Conservation (phyloP, 352 stramenopile species). For the Peronospora destructor region DNA sequence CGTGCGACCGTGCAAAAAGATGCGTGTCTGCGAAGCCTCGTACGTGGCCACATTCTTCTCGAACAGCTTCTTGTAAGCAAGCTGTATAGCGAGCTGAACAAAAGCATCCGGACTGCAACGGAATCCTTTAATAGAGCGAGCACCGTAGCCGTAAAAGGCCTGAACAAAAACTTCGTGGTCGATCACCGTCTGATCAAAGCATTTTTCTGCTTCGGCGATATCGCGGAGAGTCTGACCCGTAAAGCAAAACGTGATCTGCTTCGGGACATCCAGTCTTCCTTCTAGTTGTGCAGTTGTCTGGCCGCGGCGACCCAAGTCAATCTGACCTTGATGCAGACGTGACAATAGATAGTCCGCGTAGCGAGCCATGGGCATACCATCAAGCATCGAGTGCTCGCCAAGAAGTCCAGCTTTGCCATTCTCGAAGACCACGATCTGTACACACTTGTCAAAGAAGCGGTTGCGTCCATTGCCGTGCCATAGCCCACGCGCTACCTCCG, state of each 20-base stretch:
- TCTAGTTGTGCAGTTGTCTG: slow-evolving; percentile 38
- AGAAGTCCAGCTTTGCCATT: slow-evolving; percentile 93
- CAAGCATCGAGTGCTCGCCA: slow-evolving; percentile 91
- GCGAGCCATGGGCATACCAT: slow-evolving; percentile 77
- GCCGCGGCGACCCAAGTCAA: slow-evolving; percentile 36
- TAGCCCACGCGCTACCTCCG: slow-evolving; percentile 52
- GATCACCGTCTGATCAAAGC: slow-evolving; percentile 62
- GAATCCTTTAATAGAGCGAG: slow-evolving; percentile 84
- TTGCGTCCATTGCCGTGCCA: slow-evolving; percentile 88
- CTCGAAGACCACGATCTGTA: slow-evolving; percentile 92
- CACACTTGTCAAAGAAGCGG: slow-evolving; percentile 96
- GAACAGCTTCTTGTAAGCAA: slow-evolving; percentile 84
- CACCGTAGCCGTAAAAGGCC: slow-evolving; percentile 87
- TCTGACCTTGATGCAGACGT: slow-evolving; percentile 43
- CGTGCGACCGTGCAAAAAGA: slow-evolving; percentile 93
- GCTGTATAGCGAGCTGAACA: slow-evolving; percentile 93
- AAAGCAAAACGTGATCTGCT: slow-evolving; percentile 50
- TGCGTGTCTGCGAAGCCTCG: slow-evolving; percentile 90
- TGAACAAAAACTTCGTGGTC: slow-evolving; percentile 87
- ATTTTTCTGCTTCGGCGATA: slow-evolving; percentile 46
- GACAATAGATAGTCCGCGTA: slow-evolving; percentile 62
- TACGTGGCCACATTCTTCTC: slow-evolving; percentile 82
- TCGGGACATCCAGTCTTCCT: slow-evolving; percentile 23
- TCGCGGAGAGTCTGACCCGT: slow-evolving; percentile 37
- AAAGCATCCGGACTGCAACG: slow-evolving; percentile 91